A percentile compares a stretch with the other conserved stretches of the same genome.
Evolutionary conservation across 2,329 filamentous ascomycete species (phyloP).

Genomic region (Niveomyces coronatus): DNA sequence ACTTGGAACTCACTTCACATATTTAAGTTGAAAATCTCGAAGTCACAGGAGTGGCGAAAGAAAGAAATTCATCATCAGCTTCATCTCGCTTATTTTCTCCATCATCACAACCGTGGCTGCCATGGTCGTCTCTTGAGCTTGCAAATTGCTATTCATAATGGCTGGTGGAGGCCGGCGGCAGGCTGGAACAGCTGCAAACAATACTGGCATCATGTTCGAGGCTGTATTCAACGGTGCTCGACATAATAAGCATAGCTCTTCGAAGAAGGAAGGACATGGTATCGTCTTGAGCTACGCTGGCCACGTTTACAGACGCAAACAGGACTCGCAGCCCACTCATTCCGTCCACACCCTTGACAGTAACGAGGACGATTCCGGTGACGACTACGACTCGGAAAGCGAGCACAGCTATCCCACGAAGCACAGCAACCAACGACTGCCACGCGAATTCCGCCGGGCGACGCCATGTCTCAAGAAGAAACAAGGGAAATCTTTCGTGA

Average conservation of each 20-base stretch:
- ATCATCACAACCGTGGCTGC: neutral
- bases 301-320: constrained; percentile 1
- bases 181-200: neutral
- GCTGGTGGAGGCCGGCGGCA: constrained; percentile 3
- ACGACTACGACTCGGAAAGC: neutral
- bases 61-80: neutral
- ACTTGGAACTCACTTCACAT: constrained; percentile 5
- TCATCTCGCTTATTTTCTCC: neutral
- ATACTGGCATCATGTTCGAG: constrained; percentile 2
- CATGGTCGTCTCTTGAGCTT: constrained; percentile 6
- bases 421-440: neutral
- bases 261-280: neutral
- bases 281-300: constrained; percentile 3
- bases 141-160: constrained; percentile 3
- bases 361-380: constrained; percentile 9
- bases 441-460: neutral
- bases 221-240: constrained; percentile 3
- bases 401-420: neutral
- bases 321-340: neutral
- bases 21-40: neutral
- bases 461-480: constrained; percentile 1
- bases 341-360: constrained; percentile 7
- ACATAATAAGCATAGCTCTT: neutral
- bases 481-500: neutral
- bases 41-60: neutral